Evolutionary conservation across 1,139 yeast species (phyloP), one percentile per base, ranked within the genome.

Genomic region (Geotrichum macrosporum): DNA sequence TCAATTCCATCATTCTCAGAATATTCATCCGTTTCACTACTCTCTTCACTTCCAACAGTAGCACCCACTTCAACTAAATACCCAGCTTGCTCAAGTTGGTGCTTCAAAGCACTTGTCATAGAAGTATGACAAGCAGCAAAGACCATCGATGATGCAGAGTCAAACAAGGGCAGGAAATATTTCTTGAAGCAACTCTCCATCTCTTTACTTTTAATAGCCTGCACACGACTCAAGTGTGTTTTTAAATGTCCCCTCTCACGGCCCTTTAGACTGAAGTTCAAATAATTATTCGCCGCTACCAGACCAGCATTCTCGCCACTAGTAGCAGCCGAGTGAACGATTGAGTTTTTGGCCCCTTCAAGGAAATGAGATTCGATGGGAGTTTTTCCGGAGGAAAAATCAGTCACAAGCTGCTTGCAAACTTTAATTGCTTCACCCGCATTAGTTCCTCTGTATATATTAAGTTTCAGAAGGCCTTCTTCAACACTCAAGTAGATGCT

Each of bases 371-470:
- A 65, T 48, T 86, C 94, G 57, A 89, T 73, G 22, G 66, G 63
- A 1, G 67, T 59, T 4, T 57, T 64, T 1, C 87, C 94, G 43
- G 59, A 57, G 1, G 80, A 81, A 57, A 74, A 77, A 35, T 76
- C 81, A 2, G 71, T 66, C n/a, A 88, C 83, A 50, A 87, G 80
- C 34, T 74, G 68, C 54, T 78, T 77, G 8, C 88, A 89, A 16
- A 78, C 81, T 16, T 69, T 63, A 68, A 83, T 80, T 4, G 95
- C 88, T 55, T 80, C 78, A 47, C 77, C 73, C 1, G 84, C 79
- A 64, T 94, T 96, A 0, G 95, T 77, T 13, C 95, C 96, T 54
- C 96, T 75, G 60, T 86, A 86, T 22, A 92, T 73, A 41, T 74
- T 74, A 59, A 81, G 84, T 9, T 74, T 72, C 51, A 89, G 66